These are phyloP conservation scores for Podosphaera fusca DNA, from an alignment of 2,329 filamentous ascomycete genomes.

Conservation along the genomic window DNA sequence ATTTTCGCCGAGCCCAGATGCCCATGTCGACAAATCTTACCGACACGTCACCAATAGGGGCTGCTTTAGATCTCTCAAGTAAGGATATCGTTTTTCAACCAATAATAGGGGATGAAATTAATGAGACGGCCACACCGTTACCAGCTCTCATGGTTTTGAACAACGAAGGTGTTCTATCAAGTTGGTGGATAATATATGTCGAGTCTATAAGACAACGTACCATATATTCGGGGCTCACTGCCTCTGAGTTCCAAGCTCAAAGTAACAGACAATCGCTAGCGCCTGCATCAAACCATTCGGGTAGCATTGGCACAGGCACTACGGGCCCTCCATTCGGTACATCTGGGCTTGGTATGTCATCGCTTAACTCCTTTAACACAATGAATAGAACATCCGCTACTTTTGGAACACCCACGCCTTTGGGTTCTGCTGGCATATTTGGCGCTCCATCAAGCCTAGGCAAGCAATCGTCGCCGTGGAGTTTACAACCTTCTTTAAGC, in stretches of 20 bases:
- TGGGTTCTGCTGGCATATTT: conserved; percentile 14
- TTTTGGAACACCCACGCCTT: conserved; percentile 20
- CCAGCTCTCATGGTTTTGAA: conserved; percentile 72
- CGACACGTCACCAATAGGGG: conserved; percentile 59
- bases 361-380: conserved; percentile 6
- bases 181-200: conserved; percentile 84
- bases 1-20: conserved; percentile 51
- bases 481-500: conserved; percentile 15
- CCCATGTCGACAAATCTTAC: conserved; percentile 43
- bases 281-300: conserved; percentile 10
- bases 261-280: conserved; percentile 5
- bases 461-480: conserved; percentile 29
- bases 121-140: conserved; percentile 56
- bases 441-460: conserved; percentile 22
- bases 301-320: conserved; percentile 11
- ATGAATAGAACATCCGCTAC: conserved; percentile 14
- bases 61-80: conserved; percentile 63
- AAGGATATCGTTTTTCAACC: conserved; percentile 59
- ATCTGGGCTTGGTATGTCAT: conserved; percentile 14
- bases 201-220: conserved; percentile 58
- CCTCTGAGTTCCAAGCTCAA: conserved; percentile 14
- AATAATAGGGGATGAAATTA: conserved; percentile 54
- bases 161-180: conserved; percentile 61
- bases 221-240: conserved; percentile 47
- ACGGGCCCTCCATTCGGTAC: conserved; percentile 17